Evolutionary conservation across 106 monocot species (phyloP).

Genomic region (Narthecium ossifragum): DNA sequence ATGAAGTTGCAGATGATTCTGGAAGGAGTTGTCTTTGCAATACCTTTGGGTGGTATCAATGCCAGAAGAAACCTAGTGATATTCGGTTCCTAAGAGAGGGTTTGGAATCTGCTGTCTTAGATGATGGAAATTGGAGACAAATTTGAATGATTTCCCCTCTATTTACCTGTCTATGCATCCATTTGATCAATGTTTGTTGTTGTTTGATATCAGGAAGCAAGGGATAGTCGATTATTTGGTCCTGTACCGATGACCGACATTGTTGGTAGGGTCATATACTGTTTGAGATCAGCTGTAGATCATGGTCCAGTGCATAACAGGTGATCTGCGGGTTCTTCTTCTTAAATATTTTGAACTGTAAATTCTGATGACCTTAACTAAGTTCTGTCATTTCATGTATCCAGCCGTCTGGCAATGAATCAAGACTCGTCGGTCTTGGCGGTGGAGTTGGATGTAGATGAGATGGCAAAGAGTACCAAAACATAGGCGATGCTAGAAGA

Average conservation of each 20-base stretch:
- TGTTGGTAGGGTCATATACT: constrained; percentile 40
- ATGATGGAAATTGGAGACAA: no score
- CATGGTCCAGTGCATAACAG: constrained; percentile 80
- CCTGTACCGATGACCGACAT: constrained; percentile 27
- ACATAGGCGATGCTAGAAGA: background rate
- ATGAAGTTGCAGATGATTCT: no score
- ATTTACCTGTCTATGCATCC: background rate
- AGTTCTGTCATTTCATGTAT: no score
- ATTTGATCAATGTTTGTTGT: background rate
- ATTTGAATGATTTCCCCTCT: no score
- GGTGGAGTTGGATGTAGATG: constrained; percentile 88
- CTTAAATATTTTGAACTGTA: background rate
- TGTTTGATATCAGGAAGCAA: constrained; percentile 28
- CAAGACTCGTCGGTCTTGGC: constrained; percentile 66
- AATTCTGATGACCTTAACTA: no score
- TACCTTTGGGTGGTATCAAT: no score
- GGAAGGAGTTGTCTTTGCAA: no score
- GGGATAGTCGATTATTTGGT: constrained; percentile 37
- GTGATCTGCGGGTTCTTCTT: constrained; percentile 16
- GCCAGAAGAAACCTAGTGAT: no score
- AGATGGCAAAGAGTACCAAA: constrained; percentile 74
- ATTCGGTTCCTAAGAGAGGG: no score
- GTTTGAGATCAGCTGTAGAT: constrained; percentile 33
- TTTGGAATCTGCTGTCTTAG: no score
- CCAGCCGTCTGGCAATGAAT: constrained; percentile 49